These are phyloP conservation scores for Acanthamoeba culbertsoni DNA, from an alignment of 208 protist genomes.

Conservation along the genomic window DNA sequence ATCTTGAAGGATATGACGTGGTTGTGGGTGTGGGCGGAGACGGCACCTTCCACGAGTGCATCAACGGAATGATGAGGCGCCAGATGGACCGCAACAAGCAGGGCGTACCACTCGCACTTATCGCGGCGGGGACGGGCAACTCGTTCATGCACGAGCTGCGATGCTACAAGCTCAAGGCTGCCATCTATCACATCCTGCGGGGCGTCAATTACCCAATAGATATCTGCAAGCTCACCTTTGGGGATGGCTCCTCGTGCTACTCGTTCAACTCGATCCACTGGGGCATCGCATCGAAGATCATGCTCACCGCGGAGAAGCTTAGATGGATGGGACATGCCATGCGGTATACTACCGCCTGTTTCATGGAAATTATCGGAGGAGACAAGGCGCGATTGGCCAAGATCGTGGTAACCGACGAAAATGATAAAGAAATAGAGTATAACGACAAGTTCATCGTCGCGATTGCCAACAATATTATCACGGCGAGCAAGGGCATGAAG, in stretches of 20 bases:
- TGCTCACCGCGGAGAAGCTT: conserved; percentile 11
- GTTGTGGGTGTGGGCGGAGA: not conserved
- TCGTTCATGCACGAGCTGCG: conserved; percentile 37
- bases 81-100: not conserved
- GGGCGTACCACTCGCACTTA: not conserved
- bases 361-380: conserved; percentile 4
- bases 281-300: conserved; percentile 18
- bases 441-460: too few relatives aligned
- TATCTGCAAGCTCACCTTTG: conserved; percentile 35
- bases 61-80: too few relatives aligned
- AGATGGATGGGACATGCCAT: conserved; percentile 1
- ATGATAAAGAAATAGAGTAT: conserved; percentile 3
- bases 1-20: not conserved
- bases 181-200: not conserved
- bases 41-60: too few relatives aligned
- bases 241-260: conserved; percentile 15
- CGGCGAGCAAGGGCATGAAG: conserved; percentile 43
- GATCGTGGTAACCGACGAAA: not conserved
- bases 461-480: conserved; percentile 53
- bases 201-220: conserved; percentile 16
- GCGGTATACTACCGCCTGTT: not conserved
- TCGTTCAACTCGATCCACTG: conserved; percentile 52
- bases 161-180: not conserved
- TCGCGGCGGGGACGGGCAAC: conserved; percentile 50
- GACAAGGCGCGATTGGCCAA: not conserved